phyloP scores from a whole-genome alignment of 176 grass and related monocot genomes.

The Eragrostis nindensis region DNA sequence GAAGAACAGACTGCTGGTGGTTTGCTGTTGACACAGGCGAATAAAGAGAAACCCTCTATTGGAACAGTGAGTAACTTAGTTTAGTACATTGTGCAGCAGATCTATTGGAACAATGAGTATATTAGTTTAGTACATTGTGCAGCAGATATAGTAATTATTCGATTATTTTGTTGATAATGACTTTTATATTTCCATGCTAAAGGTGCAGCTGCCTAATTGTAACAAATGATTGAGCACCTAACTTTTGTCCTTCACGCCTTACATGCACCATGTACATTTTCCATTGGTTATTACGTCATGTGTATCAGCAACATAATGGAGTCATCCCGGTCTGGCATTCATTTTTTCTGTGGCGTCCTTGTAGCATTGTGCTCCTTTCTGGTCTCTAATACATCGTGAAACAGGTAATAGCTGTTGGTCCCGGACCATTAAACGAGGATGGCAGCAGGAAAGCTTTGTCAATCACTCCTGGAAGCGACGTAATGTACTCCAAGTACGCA shows the following conservation, averaged over 20 bases:
- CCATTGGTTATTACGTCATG: neutral
- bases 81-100: neutral
- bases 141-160: too few relatives aligned
- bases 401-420: conserved; percentile 58
- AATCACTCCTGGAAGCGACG: conserved; percentile 49
- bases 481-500: conserved; percentile 61
- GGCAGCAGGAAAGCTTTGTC: conserved; percentile 53
- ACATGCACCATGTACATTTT: too few relatives aligned
- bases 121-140: too few relatives aligned
- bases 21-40: conserved; percentile 57
- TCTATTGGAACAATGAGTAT: too few relatives aligned
- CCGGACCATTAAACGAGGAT: conserved; percentile 55
- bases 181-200: neutral
- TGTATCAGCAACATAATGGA: neutral
- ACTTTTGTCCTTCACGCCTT: neutral
- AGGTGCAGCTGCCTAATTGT: neutral
- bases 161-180: conserved; percentile 12
- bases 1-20: conserved; percentile 69
- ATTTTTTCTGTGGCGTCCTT: neutral
- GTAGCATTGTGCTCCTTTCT: neutral
- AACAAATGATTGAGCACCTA: neutral
- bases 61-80: conserved; percentile 54
- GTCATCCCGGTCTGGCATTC: neutral
- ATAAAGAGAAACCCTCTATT: conserved; percentile 67
- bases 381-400: conserved; percentile 1